Evolutionary conservation across 2,329 filamentous ascomycete genomes (phyloP).

Genomic region (Orbilia brochopaga): DNA sequence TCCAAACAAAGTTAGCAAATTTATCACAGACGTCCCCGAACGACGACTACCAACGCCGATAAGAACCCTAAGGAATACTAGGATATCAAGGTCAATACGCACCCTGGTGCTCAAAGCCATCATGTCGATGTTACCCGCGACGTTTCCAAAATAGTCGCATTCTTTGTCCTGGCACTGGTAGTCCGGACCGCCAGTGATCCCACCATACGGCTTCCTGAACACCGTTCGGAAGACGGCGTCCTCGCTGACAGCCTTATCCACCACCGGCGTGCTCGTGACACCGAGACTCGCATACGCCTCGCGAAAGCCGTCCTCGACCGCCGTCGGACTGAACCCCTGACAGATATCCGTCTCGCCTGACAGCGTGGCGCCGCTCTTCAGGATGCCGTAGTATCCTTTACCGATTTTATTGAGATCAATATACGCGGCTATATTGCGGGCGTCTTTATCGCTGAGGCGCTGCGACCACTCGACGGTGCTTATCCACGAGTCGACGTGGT

Average conservation of each 20-base stretch:
- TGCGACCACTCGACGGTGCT: constrained; percentile 1
- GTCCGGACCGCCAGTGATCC: not conserved
- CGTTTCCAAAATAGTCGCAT: not conserved
- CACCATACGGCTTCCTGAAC: constrained; percentile 1
- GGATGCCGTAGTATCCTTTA: not conserved
- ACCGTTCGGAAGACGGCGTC: not conserved
- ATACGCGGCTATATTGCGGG: constrained; percentile 40
- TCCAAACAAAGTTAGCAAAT: too few relatives aligned
- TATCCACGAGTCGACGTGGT: constrained; percentile 52
- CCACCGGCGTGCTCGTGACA: not conserved
- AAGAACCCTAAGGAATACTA: too few relatives aligned
- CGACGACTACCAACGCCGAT: too few relatives aligned
- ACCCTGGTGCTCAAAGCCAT: too few relatives aligned
- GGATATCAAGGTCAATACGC: too few relatives aligned
- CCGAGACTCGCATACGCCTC: not conserved
- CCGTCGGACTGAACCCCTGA: not conserved
- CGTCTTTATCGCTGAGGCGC: constrained; percentile 49
- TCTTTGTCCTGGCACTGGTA: not conserved
- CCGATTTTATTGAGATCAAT: not conserved
- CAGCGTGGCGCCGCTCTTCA: not conserved
- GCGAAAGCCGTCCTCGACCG: not conserved
- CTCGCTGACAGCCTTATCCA: not conserved
- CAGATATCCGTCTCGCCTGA: not conserved
- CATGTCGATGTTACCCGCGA: not conserved
- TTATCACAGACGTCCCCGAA: too few relatives aligned